Base-by-base conservation (phyloP, 208 protist genomes). In the Novymonas esmeraldas region DNA sequence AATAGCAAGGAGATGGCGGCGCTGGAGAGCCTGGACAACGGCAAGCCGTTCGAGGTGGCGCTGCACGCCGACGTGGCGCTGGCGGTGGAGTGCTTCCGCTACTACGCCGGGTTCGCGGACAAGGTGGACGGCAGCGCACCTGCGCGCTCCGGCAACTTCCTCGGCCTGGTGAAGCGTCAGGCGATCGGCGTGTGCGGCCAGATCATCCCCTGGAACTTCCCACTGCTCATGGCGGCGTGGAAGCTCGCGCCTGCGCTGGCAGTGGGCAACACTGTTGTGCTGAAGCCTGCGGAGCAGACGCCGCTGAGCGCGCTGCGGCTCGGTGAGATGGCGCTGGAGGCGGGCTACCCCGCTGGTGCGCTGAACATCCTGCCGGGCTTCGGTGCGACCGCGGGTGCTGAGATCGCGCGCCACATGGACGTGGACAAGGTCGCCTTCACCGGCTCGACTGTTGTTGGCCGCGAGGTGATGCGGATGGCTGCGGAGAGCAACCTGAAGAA, bases 171-270 rank as follows among this genome's bases (percentile, higher is more conserved):
- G 45, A 82, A 83, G 71, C 83, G 87, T 24, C 84, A 97, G 71
- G 87, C 94, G 0, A 63, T 97, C 11, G 94, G 94, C 26, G 90
- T 96, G 54, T 86, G 85, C 54, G 94, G 79, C 0, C 73, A 82
- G 72, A 84, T 97, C 56, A 88, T 97, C 38, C 95, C 95, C 10
- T 98, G 92, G 89, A 98, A 98, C 75, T 97, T 96, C 74, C 93
- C 93, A 39, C 75, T 97, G 20, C 75, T 97, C 33, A 94, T 98
- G 80, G 70, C 83, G 0, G 78, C 82, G 16, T 97, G 87, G 89
- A 98, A 98, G 71, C 55, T 97, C 10, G 86, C 70, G 24, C 92
- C 91, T 16, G 89, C 86, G 18, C 64, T 98, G 0, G 93, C 95
- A 7, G 68, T 76, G 64, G 95, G 95, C 54, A 93, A 91, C 70